phyloP scores from a whole-genome alignment of 352 stramenopile genomes.

The Globisporangium ultimum region DNA sequence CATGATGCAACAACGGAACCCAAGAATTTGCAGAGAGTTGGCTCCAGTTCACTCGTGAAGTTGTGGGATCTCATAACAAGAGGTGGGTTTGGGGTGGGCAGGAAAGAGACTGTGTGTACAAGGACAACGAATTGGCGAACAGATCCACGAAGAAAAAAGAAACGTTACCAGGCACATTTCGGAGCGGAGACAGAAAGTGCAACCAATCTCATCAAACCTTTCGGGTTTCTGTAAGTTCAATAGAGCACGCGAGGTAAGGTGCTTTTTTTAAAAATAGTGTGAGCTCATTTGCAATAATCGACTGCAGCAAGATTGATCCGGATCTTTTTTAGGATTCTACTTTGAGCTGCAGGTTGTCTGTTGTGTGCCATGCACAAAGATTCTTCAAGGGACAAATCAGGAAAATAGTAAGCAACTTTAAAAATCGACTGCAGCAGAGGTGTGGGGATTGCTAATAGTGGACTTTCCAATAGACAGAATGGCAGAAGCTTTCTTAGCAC shows the following conservation, averaged over 20 bases:
- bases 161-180: neutral
- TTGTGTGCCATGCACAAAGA: too few relatives aligned
- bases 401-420: neutral
- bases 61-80: neutral
- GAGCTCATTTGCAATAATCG: neutral
- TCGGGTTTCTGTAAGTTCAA: too few relatives aligned
- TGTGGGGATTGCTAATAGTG: too few relatives aligned
- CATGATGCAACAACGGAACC: too few relatives aligned
- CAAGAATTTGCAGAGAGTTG: too few relatives aligned
- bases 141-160: slow-evolving; percentile 1
- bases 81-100: neutral
- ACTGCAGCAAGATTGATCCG: neutral
- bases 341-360: neutral
- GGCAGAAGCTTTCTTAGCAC: too few relatives aligned
- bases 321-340: neutral
- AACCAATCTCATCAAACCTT: neutral
- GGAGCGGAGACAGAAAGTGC: neutral
- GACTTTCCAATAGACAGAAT: too few relatives aligned
- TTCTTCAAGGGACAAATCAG: too few relatives aligned
- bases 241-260: too few relatives aligned
- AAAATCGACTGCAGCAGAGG: too few relatives aligned
- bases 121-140: neutral
- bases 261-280: neutral
- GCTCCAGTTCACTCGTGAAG: too few relatives aligned
- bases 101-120: neutral